A percentile compares a stretch with the other conserved stretches of the same genome.
phyloP scores from a whole-genome alignment of 169 alveolate genomes.

The Theileria parva region DNA sequence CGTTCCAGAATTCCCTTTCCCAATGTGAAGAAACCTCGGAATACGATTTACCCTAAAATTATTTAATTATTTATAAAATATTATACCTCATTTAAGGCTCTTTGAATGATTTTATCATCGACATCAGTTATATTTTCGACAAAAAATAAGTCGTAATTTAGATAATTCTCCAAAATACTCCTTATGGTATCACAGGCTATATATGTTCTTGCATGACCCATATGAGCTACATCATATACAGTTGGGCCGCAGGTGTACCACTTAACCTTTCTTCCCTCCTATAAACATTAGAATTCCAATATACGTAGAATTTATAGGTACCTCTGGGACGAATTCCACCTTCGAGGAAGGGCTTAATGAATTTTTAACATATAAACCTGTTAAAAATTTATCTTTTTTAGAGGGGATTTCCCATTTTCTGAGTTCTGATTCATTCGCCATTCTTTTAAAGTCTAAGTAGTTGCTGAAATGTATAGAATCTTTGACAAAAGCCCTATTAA shows the following conservation, averaged over 20 bases:
- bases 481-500: conserved; percentile 4
- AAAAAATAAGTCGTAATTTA: conserved; percentile 92
- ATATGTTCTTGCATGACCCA: conserved; percentile 99
- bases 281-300: neutral
- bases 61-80: neutral
- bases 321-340: conserved; percentile 81
- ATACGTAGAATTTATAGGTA: conserved; percentile 3
- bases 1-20: conserved; percentile 90
- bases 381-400: conserved; percentile 66
- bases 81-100: conserved; percentile 67
- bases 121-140: conserved; percentile 98
- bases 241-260: conserved; percentile 95
- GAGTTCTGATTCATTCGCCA: conserved; percentile 40
- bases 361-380: conserved; percentile 69
- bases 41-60: conserved; percentile 62
- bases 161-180: conserved; percentile 91
- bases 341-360: conserved; percentile 69
- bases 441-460: neutral
- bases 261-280: conserved; percentile 81
- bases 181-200: conserved; percentile 93
- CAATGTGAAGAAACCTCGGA: conserved; percentile 86
- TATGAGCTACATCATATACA: conserved; percentile 97
- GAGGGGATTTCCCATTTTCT: conserved; percentile 73
- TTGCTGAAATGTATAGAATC: neutral
- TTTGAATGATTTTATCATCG: conserved; percentile 96